phyloP scores from a whole-genome alignment of 306 rosid species.

The Lablab purpureus region DNA sequence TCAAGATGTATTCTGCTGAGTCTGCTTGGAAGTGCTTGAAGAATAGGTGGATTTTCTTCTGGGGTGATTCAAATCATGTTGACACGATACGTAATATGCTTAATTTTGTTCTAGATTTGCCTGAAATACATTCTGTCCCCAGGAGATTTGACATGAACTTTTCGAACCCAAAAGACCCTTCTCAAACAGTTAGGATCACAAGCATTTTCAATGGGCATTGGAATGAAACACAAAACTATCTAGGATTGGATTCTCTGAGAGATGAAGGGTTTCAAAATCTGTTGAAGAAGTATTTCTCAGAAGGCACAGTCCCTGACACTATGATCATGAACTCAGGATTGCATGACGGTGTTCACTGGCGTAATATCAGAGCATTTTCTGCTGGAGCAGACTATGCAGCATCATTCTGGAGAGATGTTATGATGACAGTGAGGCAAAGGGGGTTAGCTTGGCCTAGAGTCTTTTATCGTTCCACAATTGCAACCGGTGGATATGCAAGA shows the following conservation, averaged over 20 bases:
- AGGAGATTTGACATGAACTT: constrained; percentile 81
- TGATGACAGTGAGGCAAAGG: constrained; percentile 62
- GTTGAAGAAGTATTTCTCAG: constrained; percentile 72
- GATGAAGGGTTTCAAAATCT: constrained; percentile 73
- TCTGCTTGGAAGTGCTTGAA: constrained; percentile 88
- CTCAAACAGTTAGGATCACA: constrained; percentile 81
- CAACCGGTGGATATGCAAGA: constrained; percentile 89
- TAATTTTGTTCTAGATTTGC: constrained; percentile 78
- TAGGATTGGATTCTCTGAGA: constrained; percentile 82
- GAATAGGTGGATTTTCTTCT: constrained; percentile 87
- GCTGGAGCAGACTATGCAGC: constrained; percentile 77
- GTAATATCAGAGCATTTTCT: constrained; percentile 69
- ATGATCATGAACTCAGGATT: constrained; percentile 87
- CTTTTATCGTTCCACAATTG: constrained; percentile 77
- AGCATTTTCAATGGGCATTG: constrained; percentile 96
- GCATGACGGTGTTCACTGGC: constrained; percentile 81
- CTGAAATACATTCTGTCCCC: constrained; percentile 70
- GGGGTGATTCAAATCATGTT: constrained; percentile 97
- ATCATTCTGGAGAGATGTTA: constrained; percentile 74
- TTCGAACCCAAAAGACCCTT: constrained; percentile 74
- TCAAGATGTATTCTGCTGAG: constrained; percentile 64
- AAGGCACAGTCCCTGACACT: constrained; percentile 73
- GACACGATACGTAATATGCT: constrained; percentile 85
- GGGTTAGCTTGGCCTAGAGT: constrained; percentile 73
- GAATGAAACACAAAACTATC: constrained; percentile 84